Base-by-base conservation (phyloP, 164 flowering plant genomes). In the Akebia trifoliata region DNA sequence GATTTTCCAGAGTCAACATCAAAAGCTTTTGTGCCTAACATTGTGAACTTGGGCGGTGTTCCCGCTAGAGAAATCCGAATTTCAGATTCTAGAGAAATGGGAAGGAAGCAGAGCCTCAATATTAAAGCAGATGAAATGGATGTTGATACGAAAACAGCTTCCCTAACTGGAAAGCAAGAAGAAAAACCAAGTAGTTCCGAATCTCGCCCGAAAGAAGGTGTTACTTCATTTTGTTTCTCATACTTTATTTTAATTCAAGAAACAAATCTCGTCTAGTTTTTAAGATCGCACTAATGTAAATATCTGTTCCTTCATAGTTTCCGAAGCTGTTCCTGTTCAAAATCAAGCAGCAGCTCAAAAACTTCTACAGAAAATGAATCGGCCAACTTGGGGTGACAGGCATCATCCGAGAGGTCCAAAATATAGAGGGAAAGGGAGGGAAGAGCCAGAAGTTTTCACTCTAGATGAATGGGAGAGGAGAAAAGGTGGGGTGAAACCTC, bases 301-400 rank as follows among this genome's bases (percentile, higher is more conserved):
- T 30, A 14, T 36, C 17, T 36, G 1, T 44, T 11, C 37, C n/a
- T 43, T 42, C 24, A 39, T 70, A 87, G 98, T 81, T 30, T 73
- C 65, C 17, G 97, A 87, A 64, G 66, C 82, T 54, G 78, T 71
- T 14, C 97, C 97, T 57, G 74, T 89, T 65, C 97, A 89, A 65
- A 93, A 93, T 65, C 98, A 93, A 77, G 97, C 83, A 24, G 98
- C 95, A 62, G 75, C 97, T 7, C 97, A 87, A 46, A 87, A 89
- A 59, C 91, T 93, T 26, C 87, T 87, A 11, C 86, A 82, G 76
- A 93, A 76, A 76, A 81, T 80, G 87, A 85, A 55, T 71, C 61
- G 75, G 4, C 70, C 77, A 38, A 65, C 56, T 40, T 67, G 11
- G 18, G 66, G 51, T 42, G 67, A 56, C 50, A 69, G 59, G 47